Base-by-base conservation (phyloP, 2,329 filamentous ascomycete genomes). In the Domatiomyces catenatus region DNA sequence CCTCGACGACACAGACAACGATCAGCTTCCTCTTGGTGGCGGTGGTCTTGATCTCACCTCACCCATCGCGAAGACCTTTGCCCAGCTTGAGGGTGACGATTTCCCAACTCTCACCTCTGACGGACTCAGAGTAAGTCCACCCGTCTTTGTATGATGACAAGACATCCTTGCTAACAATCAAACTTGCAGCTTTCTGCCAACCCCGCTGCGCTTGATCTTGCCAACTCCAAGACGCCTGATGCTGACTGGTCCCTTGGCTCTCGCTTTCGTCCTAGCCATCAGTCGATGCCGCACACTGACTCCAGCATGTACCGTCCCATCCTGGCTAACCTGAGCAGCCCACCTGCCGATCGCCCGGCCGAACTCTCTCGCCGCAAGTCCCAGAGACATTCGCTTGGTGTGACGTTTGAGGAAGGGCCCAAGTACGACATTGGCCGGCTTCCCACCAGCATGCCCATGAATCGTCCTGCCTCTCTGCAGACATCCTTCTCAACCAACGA, bases 401-500 rank as follows among this genome's bases (percentile, higher is more conserved):
- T 67, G 10, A 70, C 58, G 48, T 68, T 59, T 47, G 61, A 62
- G 26, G 61, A 63, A 48, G 59, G 61, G 18, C 46, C 56, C 19
- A 42, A 22, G 8, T 51, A 49, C 47, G 57, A 59, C 15, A 48
- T 50, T 48, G 52, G 54, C 28, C 51, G 52, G 48, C 24, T 57
- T 24, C 55, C 58, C 50, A 56, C 65, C 28, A 58, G 60, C 28
- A 62, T 77, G 2, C 67, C 75, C 15, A 65, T 68, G 22, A 76
- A 57, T 57, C 67, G 69, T 19, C 69, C 69, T 17, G 60, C 59
- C 3, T 64, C 67, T 8, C 52, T 94, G 52, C 85, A 89, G 67
- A 82, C 84, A 44, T 95, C 90, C 0, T 95, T 86, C 70, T 95
- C 92, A 8, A 81, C 86, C 49, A 92, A 84, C 66, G 89, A 96